Conservation (phyloP, 257 asterid genomes). For the Capsicum baccatum region DNA sequence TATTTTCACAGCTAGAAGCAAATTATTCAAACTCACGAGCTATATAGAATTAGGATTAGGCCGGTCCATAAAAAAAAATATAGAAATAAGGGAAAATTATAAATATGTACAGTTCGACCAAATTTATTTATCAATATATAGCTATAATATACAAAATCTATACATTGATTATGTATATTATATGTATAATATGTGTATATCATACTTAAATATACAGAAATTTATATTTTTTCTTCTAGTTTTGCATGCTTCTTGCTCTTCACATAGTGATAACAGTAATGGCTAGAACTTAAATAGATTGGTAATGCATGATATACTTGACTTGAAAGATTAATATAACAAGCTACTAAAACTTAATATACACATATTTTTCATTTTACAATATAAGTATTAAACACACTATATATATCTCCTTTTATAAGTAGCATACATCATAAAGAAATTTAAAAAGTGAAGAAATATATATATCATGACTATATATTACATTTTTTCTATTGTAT, state of each 20-base stretch:
- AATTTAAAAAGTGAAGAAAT: constrained; percentile 22
- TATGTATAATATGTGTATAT: background rate
- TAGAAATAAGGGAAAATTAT: background rate
- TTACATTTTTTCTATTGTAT: background rate
- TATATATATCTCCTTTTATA: background rate
- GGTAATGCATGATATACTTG: background rate
- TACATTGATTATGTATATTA: background rate
- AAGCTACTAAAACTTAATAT: background rate
- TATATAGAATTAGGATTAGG: background rate
- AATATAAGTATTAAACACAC: background rate
- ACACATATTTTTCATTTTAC: too few species aligned
- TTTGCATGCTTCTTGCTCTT: background rate
- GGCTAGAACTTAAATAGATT: background rate
- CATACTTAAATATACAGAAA: background rate
- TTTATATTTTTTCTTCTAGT: too few species aligned
- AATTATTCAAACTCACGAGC: background rate
- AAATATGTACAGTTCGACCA: background rate
- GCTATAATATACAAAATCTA: background rate
- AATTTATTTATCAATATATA: background rate
- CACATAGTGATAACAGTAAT: background rate
- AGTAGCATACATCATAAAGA: background rate
- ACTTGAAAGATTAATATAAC: background rate
- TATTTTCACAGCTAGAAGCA: background rate
- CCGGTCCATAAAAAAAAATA: too few species aligned
- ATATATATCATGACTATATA: background rate